Base-by-base conservation (phyloP, 768 basidiomycete genomes). In the Lentinula sp. region DNA sequence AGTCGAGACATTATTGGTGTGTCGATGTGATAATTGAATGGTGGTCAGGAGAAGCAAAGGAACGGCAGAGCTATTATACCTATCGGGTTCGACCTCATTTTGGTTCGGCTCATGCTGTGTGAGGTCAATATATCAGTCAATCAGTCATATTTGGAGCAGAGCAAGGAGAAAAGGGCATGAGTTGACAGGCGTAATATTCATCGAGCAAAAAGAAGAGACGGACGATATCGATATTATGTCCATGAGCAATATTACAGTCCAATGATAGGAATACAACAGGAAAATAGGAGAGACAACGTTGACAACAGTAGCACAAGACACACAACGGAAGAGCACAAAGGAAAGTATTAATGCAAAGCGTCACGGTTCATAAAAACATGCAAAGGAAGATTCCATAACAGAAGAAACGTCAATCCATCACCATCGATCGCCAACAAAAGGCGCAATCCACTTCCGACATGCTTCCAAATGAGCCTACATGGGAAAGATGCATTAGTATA, bases 391-490 rank as follows among this genome's bases (percentile, higher is more conserved):
- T 6, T 35, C 45, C n/a, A 46, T n/a, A 18, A 49, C 28, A 23
- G 21, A 31, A 23, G 11, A 31, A 23, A 49, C 28, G 13, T 21
- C 48, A n/a, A 49, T 51, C n/a, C 11, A 15, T 50, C 45, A 48
- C 32, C 31, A 59, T 35, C 48, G 43, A 21, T 59, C 35, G 42
- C 34, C 31, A 46, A 46, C 46, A 37, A 59, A 46, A 18, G 57
- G 37, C 16, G 34, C 43, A 43, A 60, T 52, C 50, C 59, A 60
- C 35, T 60, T 32, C 40, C 59, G 53, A 52, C 59, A 60, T 15
- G 34, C 50, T 43, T 46, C 16, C 45, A 60, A 16, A 28, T 46
- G 50, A 11, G n/a, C 48, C 59, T 60, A 37, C 10, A 52, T 34
- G 31, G 35, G 11, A 28, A 52, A 31, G n/a, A 50, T 16, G 18